These are phyloP conservation scores for Eimeria sp. DNA, from an alignment of 169 alveolate genomes.

Conservation along the genomic window DNA sequence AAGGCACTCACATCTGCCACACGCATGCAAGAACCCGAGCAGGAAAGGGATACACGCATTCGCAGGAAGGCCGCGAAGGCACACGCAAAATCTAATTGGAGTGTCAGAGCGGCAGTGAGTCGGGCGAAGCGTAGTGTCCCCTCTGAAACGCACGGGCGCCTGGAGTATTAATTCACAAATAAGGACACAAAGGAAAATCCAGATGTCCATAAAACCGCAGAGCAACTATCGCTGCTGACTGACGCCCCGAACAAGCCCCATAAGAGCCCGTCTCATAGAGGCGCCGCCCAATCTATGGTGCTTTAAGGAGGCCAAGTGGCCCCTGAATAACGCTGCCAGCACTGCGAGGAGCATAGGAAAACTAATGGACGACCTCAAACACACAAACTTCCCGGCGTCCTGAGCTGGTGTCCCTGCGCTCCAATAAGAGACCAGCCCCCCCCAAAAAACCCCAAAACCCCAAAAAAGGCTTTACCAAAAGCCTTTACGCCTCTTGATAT, in stretches of 20 bases:
- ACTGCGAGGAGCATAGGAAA: conserved; percentile 35
- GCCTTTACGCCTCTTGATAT: not conserved
- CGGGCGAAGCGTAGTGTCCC: not conserved
- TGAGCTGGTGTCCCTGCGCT: conserved; percentile 24
- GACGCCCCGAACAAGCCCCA: conserved; percentile 2
- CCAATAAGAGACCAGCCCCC: too few relatives aligned
- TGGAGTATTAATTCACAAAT: not conserved
- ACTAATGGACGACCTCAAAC: conserved; percentile 11
- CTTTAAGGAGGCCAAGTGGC: not conserved
- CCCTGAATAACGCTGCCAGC: conserved; percentile 20
- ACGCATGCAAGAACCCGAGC: not conserved
- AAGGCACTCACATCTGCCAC: conserved; percentile 5
- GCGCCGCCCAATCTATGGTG: conserved; percentile 1
- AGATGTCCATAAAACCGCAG: conserved; percentile 29
- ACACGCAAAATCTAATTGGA: not conserved
- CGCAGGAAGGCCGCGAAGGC: not conserved
- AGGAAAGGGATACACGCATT: not conserved
- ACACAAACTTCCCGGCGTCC: conserved; percentile 5
- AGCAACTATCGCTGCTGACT: conserved; percentile 10
- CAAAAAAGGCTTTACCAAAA: too few relatives aligned
- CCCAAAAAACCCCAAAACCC: too few relatives aligned
- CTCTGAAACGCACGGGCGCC: conserved; percentile 24
- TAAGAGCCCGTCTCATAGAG: not conserved
- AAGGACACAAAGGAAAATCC: not conserved
- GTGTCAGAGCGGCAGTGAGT: not conserved